phyloP scores from a whole-genome alignment of 805 yeast species.

The Nakazawaea wyomingensis region DNA sequence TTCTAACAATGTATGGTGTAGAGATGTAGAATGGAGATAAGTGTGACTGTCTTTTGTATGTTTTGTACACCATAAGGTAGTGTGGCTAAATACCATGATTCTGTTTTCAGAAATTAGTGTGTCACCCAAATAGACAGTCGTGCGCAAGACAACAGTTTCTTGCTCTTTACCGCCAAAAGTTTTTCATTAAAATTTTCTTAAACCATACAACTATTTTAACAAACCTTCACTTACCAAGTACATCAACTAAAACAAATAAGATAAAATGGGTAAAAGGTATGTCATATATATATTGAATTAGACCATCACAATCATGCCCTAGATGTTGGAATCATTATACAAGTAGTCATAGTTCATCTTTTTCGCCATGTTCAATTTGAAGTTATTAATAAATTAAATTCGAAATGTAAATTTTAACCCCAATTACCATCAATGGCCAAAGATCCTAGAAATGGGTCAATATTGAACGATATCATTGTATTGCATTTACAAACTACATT shows the following conservation, averaged over 20 bases:
- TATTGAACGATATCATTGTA: no score
- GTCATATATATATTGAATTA: slow-evolving; percentile 15
- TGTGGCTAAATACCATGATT: no score
- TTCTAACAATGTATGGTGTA: slow-evolving; percentile 2
- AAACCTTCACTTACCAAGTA: slow-evolving; percentile 6
- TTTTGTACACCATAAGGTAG: background rate
- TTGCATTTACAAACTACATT: no score
- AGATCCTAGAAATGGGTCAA: no score
- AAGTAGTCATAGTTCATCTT: no score
- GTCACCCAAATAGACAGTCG: background rate
- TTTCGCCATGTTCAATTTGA: no score
- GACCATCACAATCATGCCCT: background rate
- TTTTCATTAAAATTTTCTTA: slow-evolving; percentile 4
- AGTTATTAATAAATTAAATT: no score
- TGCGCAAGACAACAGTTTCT: background rate
- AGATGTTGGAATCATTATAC: no score
- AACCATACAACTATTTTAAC: no score
- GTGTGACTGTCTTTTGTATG: slow-evolving; percentile 1
- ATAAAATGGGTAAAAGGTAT: slow-evolving; percentile 49
- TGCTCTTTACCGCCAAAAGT: background rate
- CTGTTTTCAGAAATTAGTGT: no score
- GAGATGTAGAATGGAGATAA: background rate
- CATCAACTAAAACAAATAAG: slow-evolving; percentile 16
- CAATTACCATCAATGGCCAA: no score
- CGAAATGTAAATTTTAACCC: no score